These are phyloP conservation scores for Leccinum sublutescens DNA, from an alignment of 768 basidiomycete genomes.

Conservation along the genomic window DNA sequence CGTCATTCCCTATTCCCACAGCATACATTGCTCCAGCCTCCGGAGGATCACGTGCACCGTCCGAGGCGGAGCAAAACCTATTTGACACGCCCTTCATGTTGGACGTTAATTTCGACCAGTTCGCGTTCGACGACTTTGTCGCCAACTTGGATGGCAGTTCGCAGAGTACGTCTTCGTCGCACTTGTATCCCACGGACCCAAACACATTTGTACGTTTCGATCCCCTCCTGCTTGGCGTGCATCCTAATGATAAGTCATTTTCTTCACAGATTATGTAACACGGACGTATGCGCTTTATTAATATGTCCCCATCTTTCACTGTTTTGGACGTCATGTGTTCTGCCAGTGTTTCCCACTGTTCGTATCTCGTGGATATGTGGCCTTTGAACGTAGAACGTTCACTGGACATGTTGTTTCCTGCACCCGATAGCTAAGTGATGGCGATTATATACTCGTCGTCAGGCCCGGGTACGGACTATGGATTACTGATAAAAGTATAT, in stretches of 20 bases:
- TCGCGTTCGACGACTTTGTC: conserved; percentile 28
- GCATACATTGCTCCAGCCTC: background rate
- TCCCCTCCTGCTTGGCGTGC: background rate
- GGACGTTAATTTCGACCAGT: conserved; percentile 29
- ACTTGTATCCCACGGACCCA: conserved; percentile 31
- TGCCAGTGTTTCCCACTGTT: background rate
- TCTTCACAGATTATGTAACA: conserved; percentile 25
- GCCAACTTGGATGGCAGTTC: conserved; percentile 14
- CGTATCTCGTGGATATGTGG: conserved; percentile 1
- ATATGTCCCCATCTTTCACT: background rate
- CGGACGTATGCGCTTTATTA: background rate
- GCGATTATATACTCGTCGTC: conserved; percentile 1
- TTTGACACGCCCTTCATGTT: conserved; percentile 32
- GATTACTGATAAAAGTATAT: background rate
- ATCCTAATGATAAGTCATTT: conserved; percentile 8
- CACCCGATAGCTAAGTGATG: background rate
- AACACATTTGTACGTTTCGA: conserved; percentile 35
- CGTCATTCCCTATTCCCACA: conserved; percentile 9
- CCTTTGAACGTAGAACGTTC: conserved; percentile 16
- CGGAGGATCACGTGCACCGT: background rate
- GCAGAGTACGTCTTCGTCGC: conserved; percentile 26
- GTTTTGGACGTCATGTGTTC: background rate
- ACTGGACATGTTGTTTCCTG: background rate
- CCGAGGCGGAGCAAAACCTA: conserved; percentile 20
- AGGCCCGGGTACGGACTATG: background rate